Percentiles rank a stretch among this genome's conserved stretches.
These are phyloP conservation scores for Magnaporthiopsis rhizophila DNA, from an alignment of 2,329 filamentous ascomycete species.

Conservation along the genomic window DNA sequence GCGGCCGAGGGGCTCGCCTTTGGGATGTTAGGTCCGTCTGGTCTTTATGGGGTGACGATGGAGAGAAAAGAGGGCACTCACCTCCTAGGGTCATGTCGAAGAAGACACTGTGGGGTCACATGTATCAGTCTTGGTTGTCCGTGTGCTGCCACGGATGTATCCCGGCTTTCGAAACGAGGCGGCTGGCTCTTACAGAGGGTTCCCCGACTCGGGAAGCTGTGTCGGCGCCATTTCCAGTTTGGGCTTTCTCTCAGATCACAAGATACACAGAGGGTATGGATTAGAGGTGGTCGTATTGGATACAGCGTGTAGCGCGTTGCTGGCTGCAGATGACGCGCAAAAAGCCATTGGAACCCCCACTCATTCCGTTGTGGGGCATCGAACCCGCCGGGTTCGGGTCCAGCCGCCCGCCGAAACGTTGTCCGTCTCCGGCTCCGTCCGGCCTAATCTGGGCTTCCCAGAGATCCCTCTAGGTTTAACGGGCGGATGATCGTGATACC, in stretches of 20 bases:
- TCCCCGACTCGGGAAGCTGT: constrained; percentile 36
- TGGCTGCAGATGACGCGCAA: too few species aligned
- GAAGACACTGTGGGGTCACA: constrained; percentile 19
- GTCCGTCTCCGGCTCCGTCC: too few species aligned
- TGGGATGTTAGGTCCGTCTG: too few species aligned
- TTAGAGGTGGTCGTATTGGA: too few species aligned
- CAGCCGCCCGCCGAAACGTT: too few species aligned
- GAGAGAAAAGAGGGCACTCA: constrained; percentile 27
- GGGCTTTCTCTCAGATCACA: background rate
- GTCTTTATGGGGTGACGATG: background rate
- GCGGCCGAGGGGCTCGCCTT: constrained; percentile 73
- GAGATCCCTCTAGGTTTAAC: background rate
- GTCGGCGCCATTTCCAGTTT: constrained; percentile 31
- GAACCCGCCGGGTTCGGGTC: too few species aligned
- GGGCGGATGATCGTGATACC: background rate
- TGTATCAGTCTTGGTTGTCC: constrained; percentile 4
- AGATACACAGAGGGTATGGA: too few species aligned
- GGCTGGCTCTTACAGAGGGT: constrained; percentile 34
- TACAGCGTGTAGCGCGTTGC: too few species aligned
- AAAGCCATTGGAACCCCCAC: too few species aligned
- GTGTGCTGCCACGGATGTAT: background rate
- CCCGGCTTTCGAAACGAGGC: too few species aligned
- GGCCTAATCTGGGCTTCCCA: too few species aligned
- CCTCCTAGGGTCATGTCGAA: constrained; percentile 58
- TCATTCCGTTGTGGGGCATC: too few species aligned